Conservation (phyloP, 2,329 filamentous ascomycete species). For the Ophiostoma novo-ulmi region DNA sequence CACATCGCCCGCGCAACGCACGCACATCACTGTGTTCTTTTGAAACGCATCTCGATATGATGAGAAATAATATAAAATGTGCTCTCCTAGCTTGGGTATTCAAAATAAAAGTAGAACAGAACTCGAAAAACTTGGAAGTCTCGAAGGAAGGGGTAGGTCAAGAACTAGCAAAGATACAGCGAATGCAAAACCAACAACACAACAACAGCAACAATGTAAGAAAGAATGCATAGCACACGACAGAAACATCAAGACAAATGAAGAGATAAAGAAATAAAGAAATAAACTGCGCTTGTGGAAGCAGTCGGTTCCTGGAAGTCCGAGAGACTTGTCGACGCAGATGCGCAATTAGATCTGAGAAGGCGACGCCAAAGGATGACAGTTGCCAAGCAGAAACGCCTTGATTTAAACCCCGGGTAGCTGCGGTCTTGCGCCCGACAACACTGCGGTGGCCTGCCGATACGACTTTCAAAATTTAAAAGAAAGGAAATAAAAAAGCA, state of each 20-base stretch:
- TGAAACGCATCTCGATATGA: neutral
- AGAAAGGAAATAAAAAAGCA: neutral
- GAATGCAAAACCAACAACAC: neutral
- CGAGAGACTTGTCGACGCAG: neutral
- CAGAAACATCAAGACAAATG: constrained; percentile 2
- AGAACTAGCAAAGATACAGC: neutral
- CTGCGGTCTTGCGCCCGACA: neutral
- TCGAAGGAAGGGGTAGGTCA: neutral
- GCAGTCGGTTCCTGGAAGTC: constrained; percentile 6
- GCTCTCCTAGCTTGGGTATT: constrained; percentile 7
- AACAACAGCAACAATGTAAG: neutral
- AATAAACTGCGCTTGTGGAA: constrained; percentile 1
- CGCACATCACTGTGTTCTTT: neutral
- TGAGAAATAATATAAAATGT: neutral
- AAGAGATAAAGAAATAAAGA: constrained; percentile 8
- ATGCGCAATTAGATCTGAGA: neutral
- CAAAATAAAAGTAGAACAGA: constrained; percentile 11
- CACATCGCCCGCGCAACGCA: neutral
- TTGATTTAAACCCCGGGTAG: neutral
- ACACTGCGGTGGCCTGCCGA: neutral
- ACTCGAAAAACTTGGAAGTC: neutral
- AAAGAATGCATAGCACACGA: neutral
- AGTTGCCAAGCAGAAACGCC: neutral
- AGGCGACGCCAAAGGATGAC: neutral
- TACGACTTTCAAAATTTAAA: neutral